Conservation (phyloP, 768 basidiomycete species). For the Tylopilus vinaceipallidus region DNA sequence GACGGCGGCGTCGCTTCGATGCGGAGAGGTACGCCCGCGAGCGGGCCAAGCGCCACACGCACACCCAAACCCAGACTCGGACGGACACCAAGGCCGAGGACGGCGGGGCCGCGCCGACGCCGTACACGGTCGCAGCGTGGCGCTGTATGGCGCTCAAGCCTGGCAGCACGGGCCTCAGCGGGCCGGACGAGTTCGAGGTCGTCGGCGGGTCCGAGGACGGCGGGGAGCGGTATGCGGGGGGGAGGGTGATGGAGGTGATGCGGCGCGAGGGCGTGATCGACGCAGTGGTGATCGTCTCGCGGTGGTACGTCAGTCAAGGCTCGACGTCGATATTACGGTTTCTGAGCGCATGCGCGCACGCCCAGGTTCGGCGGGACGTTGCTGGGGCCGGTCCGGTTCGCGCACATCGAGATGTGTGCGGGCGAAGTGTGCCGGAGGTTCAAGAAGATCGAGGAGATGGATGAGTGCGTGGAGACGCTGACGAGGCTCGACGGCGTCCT, state of each 20-base stretch:
- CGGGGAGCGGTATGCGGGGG: slow-evolving; percentile 72
- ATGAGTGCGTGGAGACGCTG: slow-evolving; percentile 56
- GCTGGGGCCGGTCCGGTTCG: slow-evolving; percentile 73
- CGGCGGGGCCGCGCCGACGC: neutral
- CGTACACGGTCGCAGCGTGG: slow-evolving; percentile 79
- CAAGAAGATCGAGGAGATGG: slow-evolving; percentile 65
- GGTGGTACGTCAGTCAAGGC: too few relatives aligned
- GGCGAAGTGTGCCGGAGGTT: slow-evolving; percentile 71
- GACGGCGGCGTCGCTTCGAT: neutral
- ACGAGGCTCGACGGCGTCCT: slow-evolving; percentile 61
- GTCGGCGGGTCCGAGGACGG: slow-evolving; percentile 66
- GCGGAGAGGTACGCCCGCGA: too few relatives aligned
- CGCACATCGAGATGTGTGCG: slow-evolving; percentile 75
- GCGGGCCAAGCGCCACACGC: too few relatives aligned
- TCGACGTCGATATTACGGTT: too few relatives aligned
- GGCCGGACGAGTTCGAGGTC: slow-evolving; percentile 76
- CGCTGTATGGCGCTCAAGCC: slow-evolving; percentile 70
- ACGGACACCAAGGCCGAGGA: neutral
- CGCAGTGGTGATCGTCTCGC: slow-evolving; percentile 74
- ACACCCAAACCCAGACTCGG: too few relatives aligned
- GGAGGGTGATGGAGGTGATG: slow-evolving; percentile 64
- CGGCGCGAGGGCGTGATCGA: slow-evolving; percentile 67
- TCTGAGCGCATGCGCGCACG: too few relatives aligned
- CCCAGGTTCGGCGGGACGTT: slow-evolving; percentile 78
- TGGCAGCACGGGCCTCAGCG: slow-evolving; percentile 62